A percentile compares a stretch with the other conserved stretches of the same genome.
Evolutionary conservation across 805 yeast genomes (phyloP).

Genomic region (Wickerhamiella cacticola): DNA sequence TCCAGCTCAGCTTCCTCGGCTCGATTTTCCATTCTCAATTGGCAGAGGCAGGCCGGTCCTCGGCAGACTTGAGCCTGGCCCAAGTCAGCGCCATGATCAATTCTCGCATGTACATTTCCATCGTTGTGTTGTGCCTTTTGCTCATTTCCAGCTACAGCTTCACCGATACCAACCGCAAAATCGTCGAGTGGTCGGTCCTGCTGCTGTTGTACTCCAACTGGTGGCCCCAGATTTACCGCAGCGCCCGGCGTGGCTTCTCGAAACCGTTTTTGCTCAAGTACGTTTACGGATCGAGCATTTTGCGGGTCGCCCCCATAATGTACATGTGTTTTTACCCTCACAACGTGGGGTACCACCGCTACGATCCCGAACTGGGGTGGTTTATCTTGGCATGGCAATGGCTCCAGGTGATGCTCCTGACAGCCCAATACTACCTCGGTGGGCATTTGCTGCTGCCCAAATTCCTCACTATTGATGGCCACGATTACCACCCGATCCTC

Average conservation of each 20-base stretch:
- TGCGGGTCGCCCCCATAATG: conserved; percentile 51
- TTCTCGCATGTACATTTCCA: conserved; percentile 42
- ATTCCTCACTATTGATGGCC: conserved; percentile 51
- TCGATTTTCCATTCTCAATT: conserved; percentile 56
- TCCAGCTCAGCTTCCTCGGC: conserved; percentile 64
- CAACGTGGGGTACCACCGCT: conserved; percentile 63
- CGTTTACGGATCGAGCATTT: conserved; percentile 51
- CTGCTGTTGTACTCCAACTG: conserved; percentile 57
- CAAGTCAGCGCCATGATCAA: conserved; percentile 35
- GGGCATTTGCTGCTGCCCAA: conserved; percentile 76
- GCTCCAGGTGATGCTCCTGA: conserved; percentile 46
- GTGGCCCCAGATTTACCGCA: conserved; percentile 81
- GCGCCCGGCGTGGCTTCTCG: conserved; percentile 55
- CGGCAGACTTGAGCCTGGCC: conserved; percentile 31
- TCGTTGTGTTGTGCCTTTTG: conserved; percentile 45
- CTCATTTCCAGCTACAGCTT: conserved; percentile 38
- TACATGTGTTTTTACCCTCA: conserved; percentile 41
- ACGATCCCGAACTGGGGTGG: conserved; percentile 40
- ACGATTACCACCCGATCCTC: conserved; percentile 67
- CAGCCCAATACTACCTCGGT: conserved; percentile 56
- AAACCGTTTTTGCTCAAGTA: conserved; percentile 57
- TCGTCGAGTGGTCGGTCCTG: conserved; percentile 46
- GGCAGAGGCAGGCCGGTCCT: conserved; percentile 17
- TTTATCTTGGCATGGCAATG: conserved; percentile 43
- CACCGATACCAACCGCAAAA: conserved; percentile 53